Evolutionary conservation across 2,329 filamentous ascomycete genomes (phyloP), one percentile per base, ranked within the genome.

Genomic region (Teratosphaeria gauchensis): DNA sequence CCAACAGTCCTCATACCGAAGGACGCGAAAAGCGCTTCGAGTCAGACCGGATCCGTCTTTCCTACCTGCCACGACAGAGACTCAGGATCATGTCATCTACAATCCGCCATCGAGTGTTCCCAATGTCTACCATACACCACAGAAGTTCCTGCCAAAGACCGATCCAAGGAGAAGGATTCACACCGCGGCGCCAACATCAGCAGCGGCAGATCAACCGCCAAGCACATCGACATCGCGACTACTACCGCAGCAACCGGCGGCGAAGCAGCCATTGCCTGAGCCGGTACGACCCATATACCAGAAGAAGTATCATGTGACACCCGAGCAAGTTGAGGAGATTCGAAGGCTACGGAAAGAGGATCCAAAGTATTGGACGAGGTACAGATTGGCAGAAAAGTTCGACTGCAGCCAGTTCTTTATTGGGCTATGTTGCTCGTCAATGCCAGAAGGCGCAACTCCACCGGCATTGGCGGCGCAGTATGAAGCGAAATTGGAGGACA

Each of bases 101-200:
- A 87, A 87, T 65, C 85, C 85, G 38, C 85, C 85, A 0, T 83
- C 84, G 6, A 82, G 82, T 31, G 79, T 82, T 6, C 84, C 85
- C 7, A 84, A 78, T 61, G 79, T 84, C 28, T 84, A 84, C 67
- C 82, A 85, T 68, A 88, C 85, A 1, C 85, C 85, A 1, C 73
- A 78, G 31, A 84, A 85, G 63, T 88, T 88, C 69, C 77, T 88
- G 7, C 85, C 85, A 4, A 69, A 76, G 57, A 75, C 77, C 62
- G 85, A 88, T 72, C 75, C 77, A 24, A 77, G 84, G 58, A 74
- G 77, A 62, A 66, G 70, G 51, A 70, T 84, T 32, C 78, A 78
- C 65, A 62, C 72, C 6, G 52, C 63, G 3, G 59, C 66, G 12
- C 58, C 63, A 24, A 19, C 16, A 38, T 52, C 30, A 51, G 53